Conservation (phyloP, 768 basidiomycete species). For the Porphyrellus cyaneotinctus region DNA sequence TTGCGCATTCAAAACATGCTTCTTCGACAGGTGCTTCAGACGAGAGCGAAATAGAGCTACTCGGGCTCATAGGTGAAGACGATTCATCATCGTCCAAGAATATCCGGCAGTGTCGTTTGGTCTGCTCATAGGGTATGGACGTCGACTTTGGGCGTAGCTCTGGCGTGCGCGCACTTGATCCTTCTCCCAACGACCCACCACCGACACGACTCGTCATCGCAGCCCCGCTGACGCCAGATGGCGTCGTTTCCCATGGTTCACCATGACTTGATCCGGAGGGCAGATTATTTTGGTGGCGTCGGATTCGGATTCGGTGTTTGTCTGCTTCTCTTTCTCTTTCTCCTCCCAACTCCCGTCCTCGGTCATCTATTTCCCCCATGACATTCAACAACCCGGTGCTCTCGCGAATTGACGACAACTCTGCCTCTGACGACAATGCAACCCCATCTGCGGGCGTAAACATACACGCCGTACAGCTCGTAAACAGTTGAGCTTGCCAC, state of each 20-base stretch:
- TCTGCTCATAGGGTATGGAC: constrained; percentile 17
- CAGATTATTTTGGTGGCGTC: background rate
- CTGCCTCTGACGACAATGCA: constrained; percentile 14
- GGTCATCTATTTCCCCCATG: constrained; percentile 36
- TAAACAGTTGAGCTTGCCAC: constrained; percentile 62
- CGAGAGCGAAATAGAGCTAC: background rate
- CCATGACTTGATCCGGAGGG: background rate
- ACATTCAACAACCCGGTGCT: constrained; percentile 45
- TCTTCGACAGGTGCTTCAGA: constrained; percentile 7
- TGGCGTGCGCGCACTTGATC: background rate
- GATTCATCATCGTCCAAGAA: constrained; percentile 18
- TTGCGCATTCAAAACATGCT: constrained; percentile 43
- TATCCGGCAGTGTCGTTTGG: constrained; percentile 26
- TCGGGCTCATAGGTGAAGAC: background rate
- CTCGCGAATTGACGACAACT: constrained; percentile 38
- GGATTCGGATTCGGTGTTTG: background rate
- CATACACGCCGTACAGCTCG: constrained; percentile 54
- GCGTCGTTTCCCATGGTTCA: background rate
- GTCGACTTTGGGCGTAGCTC: background rate
- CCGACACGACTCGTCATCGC: background rate
- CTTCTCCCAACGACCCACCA: constrained; percentile 1
- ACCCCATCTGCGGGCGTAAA: constrained; percentile 36
- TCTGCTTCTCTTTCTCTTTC: background rate
- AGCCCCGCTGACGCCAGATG: background rate
- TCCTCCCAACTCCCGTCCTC: constrained; percentile 18